A percentile compares a stretch with the other conserved stretches of the same genome.
phyloP scores from a whole-genome alignment of 805 yeast species.

The Dipodascopsis uninucleata region DNA sequence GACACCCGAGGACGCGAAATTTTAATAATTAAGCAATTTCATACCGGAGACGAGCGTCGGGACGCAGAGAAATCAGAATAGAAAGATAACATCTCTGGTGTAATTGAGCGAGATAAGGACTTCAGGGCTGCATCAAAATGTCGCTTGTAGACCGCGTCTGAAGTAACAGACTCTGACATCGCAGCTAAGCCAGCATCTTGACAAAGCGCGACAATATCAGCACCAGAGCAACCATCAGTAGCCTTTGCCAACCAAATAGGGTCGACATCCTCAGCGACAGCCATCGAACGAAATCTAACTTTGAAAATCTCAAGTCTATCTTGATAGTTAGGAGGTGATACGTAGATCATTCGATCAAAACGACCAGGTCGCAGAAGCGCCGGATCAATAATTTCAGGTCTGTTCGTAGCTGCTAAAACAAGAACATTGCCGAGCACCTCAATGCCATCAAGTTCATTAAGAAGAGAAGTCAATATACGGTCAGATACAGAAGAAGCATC shows the following conservation, averaged over 20 bases:
- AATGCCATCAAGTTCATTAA: constrained; percentile 96
- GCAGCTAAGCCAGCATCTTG: constrained; percentile 97
- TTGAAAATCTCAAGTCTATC: constrained; percentile 74
- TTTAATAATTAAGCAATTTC: no score
- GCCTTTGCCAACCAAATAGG: constrained; percentile 52
- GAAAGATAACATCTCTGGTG: constrained; percentile 77
- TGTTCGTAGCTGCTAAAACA: constrained; percentile 91
- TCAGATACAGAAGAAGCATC: constrained; percentile 61
- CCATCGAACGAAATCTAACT: constrained; percentile 66
- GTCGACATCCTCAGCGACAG: constrained; percentile 48
- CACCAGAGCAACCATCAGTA: constrained; percentile 94
- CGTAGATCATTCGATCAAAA: constrained; percentile 87
- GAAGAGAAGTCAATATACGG: constrained; percentile 81
- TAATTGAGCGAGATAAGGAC: constrained; percentile 73
- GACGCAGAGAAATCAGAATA: constrained; percentile 61
- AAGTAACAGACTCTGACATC: constrained; percentile 68
- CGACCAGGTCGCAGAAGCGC: constrained; percentile 95
- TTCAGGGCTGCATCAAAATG: constrained; percentile 72
- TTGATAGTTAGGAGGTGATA: constrained; percentile 79
- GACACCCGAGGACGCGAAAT: no score
- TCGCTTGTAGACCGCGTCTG: constrained; percentile 49
- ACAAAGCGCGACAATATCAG: constrained; percentile 85
- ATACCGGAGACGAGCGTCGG: no score
- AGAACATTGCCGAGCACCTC: constrained; percentile 92
- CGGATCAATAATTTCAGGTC: constrained; percentile 90